Base-by-base conservation (phyloP, 495 filamentous ascomycete species). In the Penicillium herquei region DNA sequence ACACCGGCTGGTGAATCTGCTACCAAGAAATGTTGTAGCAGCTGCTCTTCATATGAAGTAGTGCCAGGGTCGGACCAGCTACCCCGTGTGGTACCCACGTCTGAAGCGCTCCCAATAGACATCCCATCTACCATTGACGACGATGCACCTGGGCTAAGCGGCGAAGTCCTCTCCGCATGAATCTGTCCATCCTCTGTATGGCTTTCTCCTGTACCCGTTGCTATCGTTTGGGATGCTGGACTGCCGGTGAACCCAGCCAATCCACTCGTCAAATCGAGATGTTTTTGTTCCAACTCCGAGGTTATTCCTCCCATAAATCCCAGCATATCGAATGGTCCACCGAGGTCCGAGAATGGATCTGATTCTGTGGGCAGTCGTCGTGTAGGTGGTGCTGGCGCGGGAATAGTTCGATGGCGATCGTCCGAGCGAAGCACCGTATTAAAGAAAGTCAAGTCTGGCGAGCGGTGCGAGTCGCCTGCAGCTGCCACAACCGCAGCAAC, bases 261-360 rank as follows among this genome's bases (percentile, higher is more conserved):
- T 1, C 68, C 68, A 46, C 68, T 66, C 2, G 66, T 66, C 52
- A 75, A 48, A 30, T 75, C 66, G 9, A 69, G 53, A 52, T 74
- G 70, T 50, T 71, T 75, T 52, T 74, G 72, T 37, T 73, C 66
- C 37, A 75, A 54, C 35, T 72, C 72, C 3, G 70, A 71, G 1
- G 69, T 74, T 12, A 75, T 71, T 7, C 67, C 70, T 33, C 70
- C 72, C 53, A 75, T 75, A 42, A 73, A 74, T 1, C 64, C 64
- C 31, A 75, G 70, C 65, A 75, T 74, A 50, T 75, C 72, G 43
- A 75, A 75, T 1, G 61, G 49, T 10, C 56, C 64, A 26, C 52
- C 54, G 8, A 67, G 34, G 13, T 63, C 61, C 11, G 59, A 40
- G 32, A 56, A 58, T 51, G 59, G 52, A 8, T 69, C 64, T 1